Percentiles rank a stretch among this genome's conserved stretches.
phyloP scores from a whole-genome alignment of 2,329 filamentous ascomycete genomes.

The Orbilia brochopaga region DNA sequence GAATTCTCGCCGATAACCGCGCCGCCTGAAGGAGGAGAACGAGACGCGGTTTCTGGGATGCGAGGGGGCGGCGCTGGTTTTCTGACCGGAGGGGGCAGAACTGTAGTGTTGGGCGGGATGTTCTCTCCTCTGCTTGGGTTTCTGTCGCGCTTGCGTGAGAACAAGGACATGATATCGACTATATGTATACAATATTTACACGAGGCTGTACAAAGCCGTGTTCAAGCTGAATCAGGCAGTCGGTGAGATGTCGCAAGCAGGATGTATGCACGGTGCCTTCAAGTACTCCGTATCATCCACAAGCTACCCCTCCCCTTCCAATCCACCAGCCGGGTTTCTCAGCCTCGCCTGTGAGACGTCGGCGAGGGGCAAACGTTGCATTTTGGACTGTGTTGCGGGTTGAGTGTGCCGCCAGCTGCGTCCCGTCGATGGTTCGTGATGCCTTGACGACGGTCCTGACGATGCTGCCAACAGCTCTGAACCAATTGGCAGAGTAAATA shows the following conservation, averaged over 20 bases:
- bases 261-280: too few species aligned
- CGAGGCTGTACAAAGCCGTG: too few species aligned
- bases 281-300: too few species aligned
- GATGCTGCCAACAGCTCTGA: too few species aligned
- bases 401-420: not conserved
- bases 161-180: too few species aligned
- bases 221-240: slow-evolving; percentile 1
- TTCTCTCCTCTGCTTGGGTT: not conserved
- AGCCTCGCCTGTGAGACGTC: slow-evolving; percentile 2
- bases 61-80: too few species aligned
- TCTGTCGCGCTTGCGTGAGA: not conserved
- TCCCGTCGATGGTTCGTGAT: too few species aligned
- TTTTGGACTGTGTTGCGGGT: slow-evolving; percentile 16
- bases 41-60: not conserved
- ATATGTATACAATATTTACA: too few species aligned
- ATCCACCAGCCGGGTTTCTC: too few species aligned
- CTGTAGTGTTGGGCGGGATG: not conserved
- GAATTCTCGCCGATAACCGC: slow-evolving; percentile 16
- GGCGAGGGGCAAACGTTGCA: slow-evolving; percentile 24
- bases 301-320: not conserved
- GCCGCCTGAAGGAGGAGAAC: not conserved
- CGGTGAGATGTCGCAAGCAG: not conserved
- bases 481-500: too few species aligned
- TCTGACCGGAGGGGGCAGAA: not conserved
- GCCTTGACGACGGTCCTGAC: too few species aligned